A percentile compares a stretch with the other conserved stretches of the same genome.
Conservation (phyloP, 1,139 yeast genomes). For the Nakaseomyces glabratus region DNA sequence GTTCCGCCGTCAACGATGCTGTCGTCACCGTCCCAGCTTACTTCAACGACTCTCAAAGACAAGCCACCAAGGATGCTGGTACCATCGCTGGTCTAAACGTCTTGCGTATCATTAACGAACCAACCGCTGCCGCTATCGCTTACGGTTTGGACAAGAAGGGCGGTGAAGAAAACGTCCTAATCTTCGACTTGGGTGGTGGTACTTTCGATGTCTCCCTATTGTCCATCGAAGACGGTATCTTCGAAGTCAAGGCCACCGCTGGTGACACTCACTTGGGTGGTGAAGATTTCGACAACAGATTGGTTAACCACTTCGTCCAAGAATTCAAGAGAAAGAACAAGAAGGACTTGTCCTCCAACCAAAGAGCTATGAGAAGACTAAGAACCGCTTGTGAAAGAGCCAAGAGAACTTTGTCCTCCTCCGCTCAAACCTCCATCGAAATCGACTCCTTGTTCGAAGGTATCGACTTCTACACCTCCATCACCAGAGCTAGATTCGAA, state of each 20-base stretch:
- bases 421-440: slow-evolving; percentile 79
- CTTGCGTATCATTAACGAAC: slow-evolving; percentile 95
- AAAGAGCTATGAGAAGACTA: slow-evolving; percentile 79
- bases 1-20: slow-evolving; percentile 87
- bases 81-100: slow-evolving; percentile 96
- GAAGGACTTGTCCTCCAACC: slow-evolving; percentile 63
- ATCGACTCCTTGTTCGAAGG: slow-evolving; percentile 93
- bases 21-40: slow-evolving; percentile 97
- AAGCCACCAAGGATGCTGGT: slow-evolving; percentile 99
- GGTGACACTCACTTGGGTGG: slow-evolving; percentile 80
- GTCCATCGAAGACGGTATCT: slow-evolving; percentile 95
- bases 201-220: slow-evolving; percentile 96
- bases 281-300: slow-evolving; percentile 77
- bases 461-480: slow-evolving; percentile 74
- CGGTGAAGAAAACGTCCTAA: slow-evolving; percentile 83
- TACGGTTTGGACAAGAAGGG: slow-evolving; percentile 92
- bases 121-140: slow-evolving; percentile 98
- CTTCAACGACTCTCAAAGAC: slow-evolving; percentile 98
- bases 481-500: slow-evolving; percentile 89
- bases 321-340: slow-evolving; percentile 83
- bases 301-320: slow-evolving; percentile 67
- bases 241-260: slow-evolving; percentile 98
- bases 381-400: slow-evolving; percentile 92
- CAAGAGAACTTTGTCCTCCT: slow-evolving; percentile 80
- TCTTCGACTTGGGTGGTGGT: slow-evolving; percentile 99